Evolutionary conservation across 208 protist species (phyloP).

Genomic region (Novymonas esmeraldas): DNA sequence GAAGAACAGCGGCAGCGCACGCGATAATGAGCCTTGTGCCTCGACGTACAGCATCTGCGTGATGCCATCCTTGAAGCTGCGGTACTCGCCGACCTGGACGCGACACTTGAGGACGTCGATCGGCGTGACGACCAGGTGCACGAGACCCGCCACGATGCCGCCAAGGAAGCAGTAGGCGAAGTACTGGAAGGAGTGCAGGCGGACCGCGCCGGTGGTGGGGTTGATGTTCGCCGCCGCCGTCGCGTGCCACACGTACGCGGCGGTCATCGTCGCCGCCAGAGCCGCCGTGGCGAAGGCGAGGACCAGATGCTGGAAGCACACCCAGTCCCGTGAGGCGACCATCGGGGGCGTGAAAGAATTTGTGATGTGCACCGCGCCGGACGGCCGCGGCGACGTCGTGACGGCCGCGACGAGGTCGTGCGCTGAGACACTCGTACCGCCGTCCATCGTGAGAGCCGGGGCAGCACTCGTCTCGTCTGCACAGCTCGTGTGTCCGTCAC

Average conservation of each 20-base stretch:
- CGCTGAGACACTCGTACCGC: no score
- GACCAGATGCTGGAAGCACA: constrained; percentile 21
- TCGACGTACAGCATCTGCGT: constrained; percentile 36
- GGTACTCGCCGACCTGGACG: constrained; percentile 81
- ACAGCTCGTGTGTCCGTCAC: no score
- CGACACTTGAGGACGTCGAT: constrained; percentile 85
- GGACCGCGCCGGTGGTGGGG: constrained; percentile 22
- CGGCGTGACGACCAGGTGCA: constrained; percentile 71
- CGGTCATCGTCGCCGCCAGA: background rate
- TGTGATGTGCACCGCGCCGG: background rate
- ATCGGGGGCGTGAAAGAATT: background rate
- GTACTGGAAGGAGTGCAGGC: constrained; percentile 49
- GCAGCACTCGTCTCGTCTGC: no score
- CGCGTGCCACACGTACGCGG: constrained; percentile 16
- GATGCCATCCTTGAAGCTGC: constrained; percentile 45
- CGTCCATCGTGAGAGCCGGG: no score
- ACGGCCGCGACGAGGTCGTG: no score
- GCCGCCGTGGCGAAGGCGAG: background rate
- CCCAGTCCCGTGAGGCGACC: constrained; percentile 13
- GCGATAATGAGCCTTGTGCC: constrained; percentile 25
- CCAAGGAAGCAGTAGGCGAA: constrained; percentile 74
- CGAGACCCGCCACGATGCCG: constrained; percentile 54
- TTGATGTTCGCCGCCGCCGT: constrained; percentile 15
- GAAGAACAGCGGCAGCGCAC: constrained; percentile 46
- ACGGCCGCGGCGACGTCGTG: background rate